Evolutionary conservation across 352 stramenopile genomes (phyloP), one percentile per base, ranked within the genome.

Genomic region (Blastocystis sp.): DNA sequence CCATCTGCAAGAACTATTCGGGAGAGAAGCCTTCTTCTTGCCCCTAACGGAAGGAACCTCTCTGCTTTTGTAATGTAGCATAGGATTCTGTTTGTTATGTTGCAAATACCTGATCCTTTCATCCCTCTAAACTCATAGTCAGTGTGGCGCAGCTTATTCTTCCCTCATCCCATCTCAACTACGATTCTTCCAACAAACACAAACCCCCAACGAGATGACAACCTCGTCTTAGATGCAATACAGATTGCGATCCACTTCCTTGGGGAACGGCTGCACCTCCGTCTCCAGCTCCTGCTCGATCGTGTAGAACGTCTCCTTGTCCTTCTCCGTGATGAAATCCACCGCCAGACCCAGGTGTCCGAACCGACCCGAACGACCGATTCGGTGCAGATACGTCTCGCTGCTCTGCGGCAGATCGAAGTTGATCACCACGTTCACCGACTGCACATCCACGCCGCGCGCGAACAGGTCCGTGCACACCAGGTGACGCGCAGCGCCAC

Each of bases 371-470:
- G 95, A 98, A 64, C 97, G 91, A 87, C 97, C 97, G 86, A 99
- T 99, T 61, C 97, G 93, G 88, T 99, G 97, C 57, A 99, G 90
- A 84, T 99, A 99, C 27, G 96, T 99, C 89, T 99, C 96, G 34
- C 93, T 96, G 89, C 98, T 98, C 89, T 98, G 97, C 14, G 97
- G 97, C 88, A 99, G 99, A 90, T 99, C 97, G 88, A 99, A 99
- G 90, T 99, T 99, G 90, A 99, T 99, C 46, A 99, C 97, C n/a
- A 99, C 95, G 88, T 99, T 99, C 27, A 99, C 97, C 67, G 94
- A 97, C 90, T 98, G 94, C 88, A 99, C 98, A 88, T 99, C 96
- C 76, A 99, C 98, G 88, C 97, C 97, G 72, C 97, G 93, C 65
- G 95, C 98, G 88, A 99, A 98, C 57, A 99, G 90, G 87, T 99